Evolutionary conservation across 2,329 filamentous ascomycete genomes (phyloP).

Genomic region (Fusarium tuaranense): DNA sequence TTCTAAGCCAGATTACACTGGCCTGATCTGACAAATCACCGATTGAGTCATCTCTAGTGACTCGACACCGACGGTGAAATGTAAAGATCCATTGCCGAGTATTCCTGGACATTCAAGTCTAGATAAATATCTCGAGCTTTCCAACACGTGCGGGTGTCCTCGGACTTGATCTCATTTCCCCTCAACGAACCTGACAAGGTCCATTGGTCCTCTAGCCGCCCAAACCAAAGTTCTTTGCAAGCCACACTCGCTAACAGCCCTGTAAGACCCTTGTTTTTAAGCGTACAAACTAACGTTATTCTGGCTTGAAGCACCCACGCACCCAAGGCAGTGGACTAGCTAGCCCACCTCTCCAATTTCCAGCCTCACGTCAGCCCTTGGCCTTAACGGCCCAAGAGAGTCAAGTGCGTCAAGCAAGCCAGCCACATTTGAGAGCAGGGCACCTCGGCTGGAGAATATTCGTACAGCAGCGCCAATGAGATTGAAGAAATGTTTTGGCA

Average conservation of each 20-base stretch:
- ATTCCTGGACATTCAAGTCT: not conserved
- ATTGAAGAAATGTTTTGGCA: not conserved
- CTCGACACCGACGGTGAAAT: not conserved
- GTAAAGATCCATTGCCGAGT: not conserved
- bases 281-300: not conserved
- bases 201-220: not conserved
- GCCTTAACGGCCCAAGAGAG: not conserved
- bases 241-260: not conserved
- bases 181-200: not conserved
- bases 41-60: not conserved
- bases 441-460: not conserved
- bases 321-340: not conserved
- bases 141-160: not conserved
- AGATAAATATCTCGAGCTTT: not conserved
- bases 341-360: not conserved
- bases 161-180: not conserved
- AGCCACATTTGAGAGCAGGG: not conserved
- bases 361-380: not conserved
- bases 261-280: not conserved
- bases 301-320: not conserved
- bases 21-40: not conserved
- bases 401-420: not conserved
- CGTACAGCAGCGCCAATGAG: not conserved
- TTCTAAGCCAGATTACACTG: conserved; percentile 24
- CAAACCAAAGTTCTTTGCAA: not conserved